These are phyloP conservation scores for Scleroderma bovista DNA, from an alignment of 768 basidiomycete species.

Conservation along the genomic window DNA sequence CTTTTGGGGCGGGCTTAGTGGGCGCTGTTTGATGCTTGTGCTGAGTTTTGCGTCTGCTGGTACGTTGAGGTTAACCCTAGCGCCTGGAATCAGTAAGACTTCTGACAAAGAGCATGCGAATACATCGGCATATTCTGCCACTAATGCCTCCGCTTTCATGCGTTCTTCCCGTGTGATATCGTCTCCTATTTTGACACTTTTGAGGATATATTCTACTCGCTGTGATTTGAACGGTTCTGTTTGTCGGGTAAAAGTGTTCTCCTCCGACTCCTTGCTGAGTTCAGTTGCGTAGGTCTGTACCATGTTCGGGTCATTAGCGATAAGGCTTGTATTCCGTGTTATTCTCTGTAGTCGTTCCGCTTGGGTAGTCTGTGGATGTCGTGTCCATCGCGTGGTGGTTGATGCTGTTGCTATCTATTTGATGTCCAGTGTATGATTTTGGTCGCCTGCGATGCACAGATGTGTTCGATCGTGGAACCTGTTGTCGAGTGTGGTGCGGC, in stretches of 20 bases:
- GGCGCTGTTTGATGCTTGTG: neutral
- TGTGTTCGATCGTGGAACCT: neutral
- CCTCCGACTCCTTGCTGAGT: neutral
- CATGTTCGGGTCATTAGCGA: too few relatives aligned
- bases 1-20: neutral
- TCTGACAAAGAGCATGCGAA: neutral
- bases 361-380: too few relatives aligned
- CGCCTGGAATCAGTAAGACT: neutral
- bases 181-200: conserved; percentile 20
- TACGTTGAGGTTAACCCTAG: neutral
- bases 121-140: neutral
- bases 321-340: too few relatives aligned
- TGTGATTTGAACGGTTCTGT: neutral
- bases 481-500: neutral
- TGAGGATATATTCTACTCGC: conserved; percentile 14
- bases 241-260: neutral
- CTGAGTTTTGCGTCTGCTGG: neutral
- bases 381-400: neutral
- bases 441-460: neutral
- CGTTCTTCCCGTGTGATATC: neutral
- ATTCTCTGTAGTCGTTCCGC: too few relatives aligned
- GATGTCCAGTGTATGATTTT: neutral
- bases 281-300: too few relatives aligned
- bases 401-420: neutral
- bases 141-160: neutral